Evolutionary conservation across 768 basidiomycete species (phyloP).

Genomic region (Boletus rubroflammeus): DNA sequence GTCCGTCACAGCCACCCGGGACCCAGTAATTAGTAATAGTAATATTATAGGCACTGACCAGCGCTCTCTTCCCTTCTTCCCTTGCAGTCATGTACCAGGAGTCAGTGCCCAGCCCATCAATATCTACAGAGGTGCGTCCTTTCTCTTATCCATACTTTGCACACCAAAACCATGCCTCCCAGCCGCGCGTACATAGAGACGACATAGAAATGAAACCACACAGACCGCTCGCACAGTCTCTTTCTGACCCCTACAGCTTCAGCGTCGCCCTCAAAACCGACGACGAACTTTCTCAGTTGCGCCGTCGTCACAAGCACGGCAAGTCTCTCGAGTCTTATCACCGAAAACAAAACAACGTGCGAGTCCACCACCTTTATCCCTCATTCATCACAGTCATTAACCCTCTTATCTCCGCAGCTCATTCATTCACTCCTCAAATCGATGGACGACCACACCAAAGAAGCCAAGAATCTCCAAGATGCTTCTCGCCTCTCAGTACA

Average conservation of each 20-base stretch:
- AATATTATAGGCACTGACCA: no score
- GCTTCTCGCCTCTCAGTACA: constrained; percentile 63
- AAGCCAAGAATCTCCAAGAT: constrained; percentile 70
- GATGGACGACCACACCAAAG: constrained; percentile 84
- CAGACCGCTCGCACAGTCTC: constrained; percentile 24
- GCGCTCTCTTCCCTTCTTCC: background rate
- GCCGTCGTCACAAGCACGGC: constrained; percentile 52
- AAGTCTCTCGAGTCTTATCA: constrained; percentile 67
- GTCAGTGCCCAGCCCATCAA: background rate
- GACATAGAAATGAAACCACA: constrained; percentile 42
- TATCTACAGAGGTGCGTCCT: constrained; percentile 8
- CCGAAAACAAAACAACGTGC: constrained; percentile 66
- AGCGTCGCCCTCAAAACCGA: constrained; percentile 58
- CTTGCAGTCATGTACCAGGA: constrained; percentile 6
- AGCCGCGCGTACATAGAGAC: background rate
- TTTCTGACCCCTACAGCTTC: constrained; percentile 65
- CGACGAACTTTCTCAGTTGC: constrained; percentile 58
- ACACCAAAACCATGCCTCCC: background rate
- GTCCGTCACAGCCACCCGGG: no score
- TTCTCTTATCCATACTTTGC: background rate
- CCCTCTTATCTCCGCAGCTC: constrained; percentile 46
- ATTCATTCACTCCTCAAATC: constrained; percentile 86
- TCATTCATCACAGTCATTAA: background rate
- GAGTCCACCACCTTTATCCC: constrained; percentile 16
- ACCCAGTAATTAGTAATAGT: no score